phyloP scores from a whole-genome alignment of 345 rosid species.

The Sonneratia alba region DNA sequence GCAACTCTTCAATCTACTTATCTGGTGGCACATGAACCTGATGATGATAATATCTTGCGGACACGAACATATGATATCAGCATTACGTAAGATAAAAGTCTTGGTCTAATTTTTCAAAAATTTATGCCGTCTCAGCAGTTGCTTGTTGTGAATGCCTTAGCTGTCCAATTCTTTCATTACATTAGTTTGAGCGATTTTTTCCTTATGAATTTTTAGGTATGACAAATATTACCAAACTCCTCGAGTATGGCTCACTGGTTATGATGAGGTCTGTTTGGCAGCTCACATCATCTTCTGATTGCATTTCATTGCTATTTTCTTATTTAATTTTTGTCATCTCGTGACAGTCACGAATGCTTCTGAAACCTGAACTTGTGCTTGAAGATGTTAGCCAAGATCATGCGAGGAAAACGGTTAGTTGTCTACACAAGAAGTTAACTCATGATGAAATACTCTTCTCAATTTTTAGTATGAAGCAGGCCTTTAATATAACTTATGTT shows the following conservation, averaged over 20 bases:
- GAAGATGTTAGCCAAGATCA: slow-evolving; percentile 95
- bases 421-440: not conserved
- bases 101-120: not conserved
- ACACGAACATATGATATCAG: slow-evolving; percentile 97
- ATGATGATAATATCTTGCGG: slow-evolving; percentile 78
- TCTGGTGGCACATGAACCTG: slow-evolving; percentile 83
- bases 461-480: not conserved
- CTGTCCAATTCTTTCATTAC: not conserved
- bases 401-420: slow-evolving; percentile 77
- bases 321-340: slow-evolving; percentile 5
- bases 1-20: slow-evolving; percentile 73
- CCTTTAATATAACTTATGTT: not conserved
- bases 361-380: slow-evolving; percentile 79
- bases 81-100: slow-evolving; percentile 67
- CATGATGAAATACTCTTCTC: not conserved
- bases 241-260: slow-evolving; percentile 90
- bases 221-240: slow-evolving; percentile 93
- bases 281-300: not conserved
- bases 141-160: not conserved
- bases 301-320: not conserved
- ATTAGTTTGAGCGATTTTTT: slow-evolving; percentile 3
- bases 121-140: not conserved
- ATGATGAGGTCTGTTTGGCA: slow-evolving; percentile 58
- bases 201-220: slow-evolving; percentile 37
- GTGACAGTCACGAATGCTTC: slow-evolving; percentile 71